phyloP scores from a whole-genome alignment of 2,329 filamentous ascomycete species.

The Neonectria sp. region DNA sequence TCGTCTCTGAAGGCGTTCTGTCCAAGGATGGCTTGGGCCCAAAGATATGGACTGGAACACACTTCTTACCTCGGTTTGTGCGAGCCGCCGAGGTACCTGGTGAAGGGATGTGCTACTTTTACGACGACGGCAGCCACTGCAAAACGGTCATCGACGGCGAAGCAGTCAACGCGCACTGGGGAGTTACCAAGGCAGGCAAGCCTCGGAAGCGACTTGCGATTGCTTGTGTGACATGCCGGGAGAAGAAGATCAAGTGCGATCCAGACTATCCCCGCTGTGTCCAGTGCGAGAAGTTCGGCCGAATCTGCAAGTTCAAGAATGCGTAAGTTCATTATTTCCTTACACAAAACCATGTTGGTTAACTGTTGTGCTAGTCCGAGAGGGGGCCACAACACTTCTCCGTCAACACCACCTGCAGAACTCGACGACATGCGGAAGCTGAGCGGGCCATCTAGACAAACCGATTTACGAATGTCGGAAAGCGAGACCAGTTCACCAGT shows the following conservation, averaged over 20 bases:
- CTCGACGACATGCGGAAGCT: conserved; percentile 61
- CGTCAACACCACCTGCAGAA: conserved; percentile 67
- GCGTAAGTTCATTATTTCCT: conserved; percentile 74
- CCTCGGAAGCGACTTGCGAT: conserved; percentile 92
- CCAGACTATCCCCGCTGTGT: conserved; percentile 89
- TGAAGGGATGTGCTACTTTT: conserved; percentile 87
- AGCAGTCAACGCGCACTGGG: conserved; percentile 91
- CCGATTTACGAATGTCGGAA: conserved; percentile 57
- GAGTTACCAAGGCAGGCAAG: conserved; percentile 94
- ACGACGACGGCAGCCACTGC: conserved; percentile 87
- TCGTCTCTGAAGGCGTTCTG: conserved; percentile 59
- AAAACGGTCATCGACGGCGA: conserved; percentile 89
- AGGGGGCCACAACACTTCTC: conserved; percentile 71
- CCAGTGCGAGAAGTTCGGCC: conserved; percentile 93
- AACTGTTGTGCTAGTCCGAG: conserved; percentile 61
- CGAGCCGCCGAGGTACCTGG: conserved; percentile 78
- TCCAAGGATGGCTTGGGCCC: conserved; percentile 75
- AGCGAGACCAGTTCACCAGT: conserved; percentile 64
- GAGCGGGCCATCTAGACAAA: conserved; percentile 49
- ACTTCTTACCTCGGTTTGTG: conserved; percentile 77
- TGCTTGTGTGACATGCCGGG: conserved; percentile 92
- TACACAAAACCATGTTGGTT: conserved; percentile 31
- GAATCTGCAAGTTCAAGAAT: conserved; percentile 87
- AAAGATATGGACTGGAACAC: conserved; percentile 79
- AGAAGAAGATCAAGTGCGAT: conserved; percentile 98